Evolutionary conservation across 192 early-diverging fungal genomes (phyloP).

Genomic region (Glomus cerebriforme): DNA sequence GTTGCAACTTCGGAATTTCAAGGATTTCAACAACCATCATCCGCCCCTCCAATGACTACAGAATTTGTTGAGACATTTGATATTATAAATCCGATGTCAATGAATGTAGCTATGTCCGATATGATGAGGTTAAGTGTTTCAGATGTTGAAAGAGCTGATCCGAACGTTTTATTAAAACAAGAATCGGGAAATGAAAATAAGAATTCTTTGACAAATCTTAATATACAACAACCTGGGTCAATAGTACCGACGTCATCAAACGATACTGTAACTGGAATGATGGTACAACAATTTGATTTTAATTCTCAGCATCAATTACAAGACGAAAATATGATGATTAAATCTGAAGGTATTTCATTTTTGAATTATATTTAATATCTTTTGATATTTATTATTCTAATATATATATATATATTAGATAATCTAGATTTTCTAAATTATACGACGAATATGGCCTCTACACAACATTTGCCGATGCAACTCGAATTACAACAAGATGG

Average conservation of each 20-base stretch:
- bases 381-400: not conserved
- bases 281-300: conserved; percentile 14
- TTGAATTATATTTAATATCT: too few relatives aligned
- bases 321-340: conserved; percentile 13
- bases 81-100: conserved; percentile 19
- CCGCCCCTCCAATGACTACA: conserved; percentile 23
- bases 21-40: conserved; percentile 26
- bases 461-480: conserved; percentile 21
- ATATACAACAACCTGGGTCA: not conserved
- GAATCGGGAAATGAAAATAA: not conserved
- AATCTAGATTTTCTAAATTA: conserved; percentile 16
- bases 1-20: conserved; percentile 30
- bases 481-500: conserved; percentile 15
- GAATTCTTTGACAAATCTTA: not conserved
- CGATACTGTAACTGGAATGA: conserved; percentile 6
- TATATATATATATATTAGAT: not conserved
- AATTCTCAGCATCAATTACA: conserved; percentile 12
- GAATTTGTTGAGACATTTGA: conserved; percentile 26
- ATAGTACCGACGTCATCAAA: not conserved
- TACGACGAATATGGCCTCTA: not conserved
- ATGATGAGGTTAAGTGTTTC: conserved; percentile 2
- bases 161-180: not conserved
- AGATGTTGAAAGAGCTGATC: not conserved
- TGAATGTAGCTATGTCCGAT: not conserved
- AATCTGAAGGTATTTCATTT: conserved; percentile 12